phyloP scores from a whole-genome alignment of 179 eudicot genomes.

The Beta lomatogona region DNA sequence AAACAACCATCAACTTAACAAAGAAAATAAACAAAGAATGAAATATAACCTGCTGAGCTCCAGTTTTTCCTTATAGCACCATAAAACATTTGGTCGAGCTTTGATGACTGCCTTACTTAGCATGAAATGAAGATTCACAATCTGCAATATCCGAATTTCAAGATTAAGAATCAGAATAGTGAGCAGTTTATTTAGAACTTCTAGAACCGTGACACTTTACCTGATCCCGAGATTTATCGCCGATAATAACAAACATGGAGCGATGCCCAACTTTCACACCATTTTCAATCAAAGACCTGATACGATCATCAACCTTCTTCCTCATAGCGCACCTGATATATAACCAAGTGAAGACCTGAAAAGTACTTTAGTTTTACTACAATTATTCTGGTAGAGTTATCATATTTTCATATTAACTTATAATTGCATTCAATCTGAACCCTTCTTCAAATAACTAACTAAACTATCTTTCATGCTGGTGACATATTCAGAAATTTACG shows the following conservation, averaged over 20 bases:
- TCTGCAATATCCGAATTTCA: slow-evolving; percentile 35
- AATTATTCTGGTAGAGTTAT: no score
- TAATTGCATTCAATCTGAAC: no score
- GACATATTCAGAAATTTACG: no score
- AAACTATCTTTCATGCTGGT: no score
- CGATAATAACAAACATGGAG: slow-evolving; percentile 73
- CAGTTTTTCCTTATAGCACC: slow-evolving; percentile 88
- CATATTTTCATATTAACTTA: no score
- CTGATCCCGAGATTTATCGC: slow-evolving; percentile 81
- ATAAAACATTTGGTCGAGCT: slow-evolving; percentile 68
- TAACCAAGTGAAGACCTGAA: no score
- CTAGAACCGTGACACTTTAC: slow-evolving; percentile 14
- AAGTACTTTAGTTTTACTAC: no score
- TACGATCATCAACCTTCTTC: slow-evolving; percentile 84
- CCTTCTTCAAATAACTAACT: no score
- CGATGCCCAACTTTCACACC: slow-evolving; percentile 86
- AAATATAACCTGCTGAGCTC: slow-evolving; percentile 70
- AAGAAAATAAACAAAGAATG: not conserved
- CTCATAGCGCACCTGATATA: slow-evolving; percentile 40
- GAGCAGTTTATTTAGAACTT: not conserved
- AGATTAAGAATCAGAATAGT: not conserved
- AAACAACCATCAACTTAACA: not conserved
- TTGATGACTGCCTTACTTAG: slow-evolving; percentile 56
- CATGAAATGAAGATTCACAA: slow-evolving; percentile 76
- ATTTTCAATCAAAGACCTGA: slow-evolving; percentile 73